Evolutionary conservation across 2,329 filamentous ascomycete genomes (phyloP), one percentile per base, ranked within the genome.

Genomic region (Exophiala lecanii-corni): DNA sequence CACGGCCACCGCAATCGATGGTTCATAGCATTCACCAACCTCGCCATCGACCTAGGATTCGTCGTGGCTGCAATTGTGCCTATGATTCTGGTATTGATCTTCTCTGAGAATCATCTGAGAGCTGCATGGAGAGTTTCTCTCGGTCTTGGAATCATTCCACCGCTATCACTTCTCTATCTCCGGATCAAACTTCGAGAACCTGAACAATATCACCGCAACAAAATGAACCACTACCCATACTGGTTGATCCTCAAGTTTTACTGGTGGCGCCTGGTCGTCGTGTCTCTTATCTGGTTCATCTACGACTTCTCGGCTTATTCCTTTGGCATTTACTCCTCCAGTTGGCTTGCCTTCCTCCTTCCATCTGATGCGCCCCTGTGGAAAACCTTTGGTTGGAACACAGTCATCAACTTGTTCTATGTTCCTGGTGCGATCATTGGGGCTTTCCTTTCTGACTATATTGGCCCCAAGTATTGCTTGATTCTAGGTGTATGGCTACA

Each of bases 1-100:
- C 64, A 68, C 12, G 89, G 89, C 9, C 83, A 84, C 12, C 75
- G 89, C n/a, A 91, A 96, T 60, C 75, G 84, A 28, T 94, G 88
- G 87, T 96, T 89, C 60, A 86, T 91, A 56, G 73, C 94, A 52
- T 94, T 92, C 63, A 94, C 86, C 35, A 94, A 94, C 64, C 79
- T 84, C 17, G 85, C 89, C 72, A 94, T 94, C 47, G 86, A 94
- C 59, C 77, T 80, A 40, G 89, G 86, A 1, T 95, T 94, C 53
- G 84, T 94, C 2, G 72, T 91, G 42, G 82, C 86, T 6, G 82
- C 86, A 0, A 79, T 94, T 49, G 79, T 92, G 2, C 86, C 88
- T 0, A 81, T 81, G 65, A 69, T 84, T 34, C 62, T 84, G 19
- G 74, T 79, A 9, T 55, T 79, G 54, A 76, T 81, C 16, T 72